Base-by-base conservation (phyloP, 2,329 filamentous ascomycete genomes). In the Sporothrix schenckii region DNA sequence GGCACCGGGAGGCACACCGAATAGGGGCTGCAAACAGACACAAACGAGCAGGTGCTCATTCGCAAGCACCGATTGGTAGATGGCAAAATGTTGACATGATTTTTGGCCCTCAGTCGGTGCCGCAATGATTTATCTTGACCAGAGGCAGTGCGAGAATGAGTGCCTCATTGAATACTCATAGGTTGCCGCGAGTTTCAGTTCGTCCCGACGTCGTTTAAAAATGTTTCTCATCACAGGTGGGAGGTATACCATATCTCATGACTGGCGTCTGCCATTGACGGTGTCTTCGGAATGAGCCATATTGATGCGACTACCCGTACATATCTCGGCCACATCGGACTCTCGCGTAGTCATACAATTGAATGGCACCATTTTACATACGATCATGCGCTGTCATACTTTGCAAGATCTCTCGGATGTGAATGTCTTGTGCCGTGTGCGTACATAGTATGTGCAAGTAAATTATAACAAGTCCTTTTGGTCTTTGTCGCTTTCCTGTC, bases 1-100 rank as follows among this genome's bases (percentile, higher is more conserved):
- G 61, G 24, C 39, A 65, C 61, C 24, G 61, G 61, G 58, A 34
- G 44, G 61, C 16, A 65, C 21, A 50, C 10, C 10, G 13, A 49
- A 61, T n/a, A 58, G 27, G 53, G 27, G 53, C 4, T 11, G 53
- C 16, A 13, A 30, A 41, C 14, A 52, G 3, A 19, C 30, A 6
- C 24, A 66, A 53, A 53, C 27, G 24, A 52, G 7, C 47, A 41
- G 63, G 13, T 14, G 11, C 34, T 16, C 3, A 10, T 9, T 3
- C 2, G 10, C 13, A 61, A 9, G 1, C 39, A 44, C 27, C 21
- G 34, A 61, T 61, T 61, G 56, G 56, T 14, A n/a, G 34, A 39
- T 39, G 56, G 13, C 6, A 44, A 14, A n/a, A n/a, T n/a, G 14
- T n/a, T 58, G 53, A n/a, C 53, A 34, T 39, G 24, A 24, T 6